A percentile compares a stretch with the other conserved stretches of the same genome.
These are phyloP conservation scores for Macrolepiota albuminosa DNA, from an alignment of 768 basidiomycete species.

Conservation along the genomic window DNA sequence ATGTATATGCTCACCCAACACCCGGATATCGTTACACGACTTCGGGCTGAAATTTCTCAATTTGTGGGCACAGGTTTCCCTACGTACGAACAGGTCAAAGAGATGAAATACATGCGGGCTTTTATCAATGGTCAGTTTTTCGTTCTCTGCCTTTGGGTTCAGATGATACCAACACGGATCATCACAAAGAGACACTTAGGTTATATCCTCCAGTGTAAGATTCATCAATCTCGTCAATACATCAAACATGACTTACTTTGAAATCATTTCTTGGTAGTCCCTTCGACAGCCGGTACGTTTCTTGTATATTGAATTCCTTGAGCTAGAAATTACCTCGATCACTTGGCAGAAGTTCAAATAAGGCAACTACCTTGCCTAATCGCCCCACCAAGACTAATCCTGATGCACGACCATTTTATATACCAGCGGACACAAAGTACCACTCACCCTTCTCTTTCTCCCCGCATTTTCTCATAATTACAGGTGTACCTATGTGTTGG, in stretches of 20 bases:
- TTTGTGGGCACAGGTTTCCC: slow-evolving; percentile 42
- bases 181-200: slow-evolving; percentile 41
- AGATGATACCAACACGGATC: neutral
- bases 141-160: neutral
- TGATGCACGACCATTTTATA: slow-evolving; percentile 32
- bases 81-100: slow-evolving; percentile 49
- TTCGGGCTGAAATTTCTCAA: slow-evolving; percentile 46
- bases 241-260: neutral
- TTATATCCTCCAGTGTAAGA: slow-evolving; percentile 48
- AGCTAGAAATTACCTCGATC: neutral
- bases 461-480: neutral
- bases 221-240: neutral
- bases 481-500: slow-evolving; percentile 32
- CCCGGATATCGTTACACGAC: slow-evolving; percentile 37
- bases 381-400: slow-evolving; percentile 15
- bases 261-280: slow-evolving; percentile 21
- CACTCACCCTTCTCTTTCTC: neutral
- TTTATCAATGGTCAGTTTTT: slow-evolving; percentile 45
- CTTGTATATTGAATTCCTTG: neutral
- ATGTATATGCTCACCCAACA: slow-evolving; percentile 52
- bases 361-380: slow-evolving; percentile 22
- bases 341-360: slow-evolving; percentile 16
- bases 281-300: slow-evolving; percentile 27
- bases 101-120: slow-evolving; percentile 56
- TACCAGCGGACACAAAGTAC: slow-evolving; percentile 33